phyloP scores from a whole-genome alignment of 805 yeast species.

The Spathaspora girioi region DNA sequence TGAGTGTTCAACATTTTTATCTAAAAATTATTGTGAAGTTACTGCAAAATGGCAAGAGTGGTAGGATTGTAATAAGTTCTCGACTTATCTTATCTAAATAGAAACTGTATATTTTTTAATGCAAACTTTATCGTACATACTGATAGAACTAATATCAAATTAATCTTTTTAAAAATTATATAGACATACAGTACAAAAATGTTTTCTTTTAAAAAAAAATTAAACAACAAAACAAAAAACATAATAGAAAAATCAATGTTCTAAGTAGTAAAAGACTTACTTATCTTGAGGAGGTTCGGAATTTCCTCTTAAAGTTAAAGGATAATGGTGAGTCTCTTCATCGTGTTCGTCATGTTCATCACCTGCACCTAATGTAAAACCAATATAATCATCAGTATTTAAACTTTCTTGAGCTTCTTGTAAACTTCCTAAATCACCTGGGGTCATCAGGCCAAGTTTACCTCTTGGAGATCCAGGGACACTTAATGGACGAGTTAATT shows the following conservation, averaged over 20 bases:
- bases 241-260: not conserved
- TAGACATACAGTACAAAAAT: not conserved
- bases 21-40: slow-evolving; percentile 11
- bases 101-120: not conserved
- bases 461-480: slow-evolving; percentile 97
- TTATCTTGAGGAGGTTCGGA: slow-evolving; percentile 35
- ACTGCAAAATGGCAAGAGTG: not conserved
- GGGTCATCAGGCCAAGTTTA: slow-evolving; percentile 79
- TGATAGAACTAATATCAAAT: not conserved
- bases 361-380: slow-evolving; percentile 45
- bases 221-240: not conserved
- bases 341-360: slow-evolving; percentile 43
- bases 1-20: slow-evolving; percentile 8
- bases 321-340: slow-evolving; percentile 34
- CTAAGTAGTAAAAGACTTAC: not conserved
- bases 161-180: not conserved
- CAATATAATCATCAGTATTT: slow-evolving; percentile 72
- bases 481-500: slow-evolving; percentile 85
- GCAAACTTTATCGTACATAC: not conserved
- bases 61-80: not conserved
- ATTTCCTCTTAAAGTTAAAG: slow-evolving; percentile 48
- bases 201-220: not conserved
- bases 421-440: slow-evolving; percentile 95
- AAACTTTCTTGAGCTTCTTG: slow-evolving; percentile 80
- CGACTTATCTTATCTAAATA: not conserved